Evolutionary conservation across 2,329 filamentous ascomycete genomes (phyloP), one percentile per base, ranked within the genome.

Genomic region (Venturia carpophila): DNA sequence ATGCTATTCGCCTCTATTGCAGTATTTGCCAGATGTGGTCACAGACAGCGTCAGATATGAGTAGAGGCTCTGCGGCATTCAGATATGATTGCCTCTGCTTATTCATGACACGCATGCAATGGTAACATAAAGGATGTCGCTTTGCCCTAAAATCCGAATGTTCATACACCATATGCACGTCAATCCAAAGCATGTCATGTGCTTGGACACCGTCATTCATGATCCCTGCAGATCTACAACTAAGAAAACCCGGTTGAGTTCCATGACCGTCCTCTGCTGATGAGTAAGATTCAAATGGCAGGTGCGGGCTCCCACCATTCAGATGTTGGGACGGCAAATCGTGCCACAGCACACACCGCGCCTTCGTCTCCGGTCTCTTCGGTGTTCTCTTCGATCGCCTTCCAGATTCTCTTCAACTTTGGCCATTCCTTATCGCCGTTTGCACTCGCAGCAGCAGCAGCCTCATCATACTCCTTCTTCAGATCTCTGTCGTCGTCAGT

Each of bases 401-500:
- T 69, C 73, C 73, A 74, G 60, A 74, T 68, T 43, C 69, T 68
- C 34, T 70, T 68, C 34, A 74, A 67, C 17, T 55, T 62, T 34
- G 71, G 72, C 30, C 71, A 69, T 34, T 71, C 67, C 45, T 11
- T 24, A 49, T 10, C 9, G 10, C 67, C 67, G n/a, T 70, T 66
- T 24, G 73, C 71, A 66, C 72, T 74, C 6, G 66, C 60, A 65
- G 72, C 74, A 43, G 68, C 69, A 6, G 69, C 65, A 5, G 72
- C 69, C 9, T 66, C 68, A 52, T 73, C 69, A 65, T 73, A 75
- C 65, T 70, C 66, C 1, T 64, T 67, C 39, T 68, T 70, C 42
- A 72, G 64, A 5, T 68, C 63, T 19, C 70, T 69, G 42, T 71
- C 69, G n/a, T 67, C 67, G n/a, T 72, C 65, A 49, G 70, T 69